A percentile compares a stretch with the other conserved stretches of the same genome.
These are phyloP conservation scores for Geosmithia morbida DNA, from an alignment of 2,329 filamentous ascomycete genomes.

Conservation along the genomic window DNA sequence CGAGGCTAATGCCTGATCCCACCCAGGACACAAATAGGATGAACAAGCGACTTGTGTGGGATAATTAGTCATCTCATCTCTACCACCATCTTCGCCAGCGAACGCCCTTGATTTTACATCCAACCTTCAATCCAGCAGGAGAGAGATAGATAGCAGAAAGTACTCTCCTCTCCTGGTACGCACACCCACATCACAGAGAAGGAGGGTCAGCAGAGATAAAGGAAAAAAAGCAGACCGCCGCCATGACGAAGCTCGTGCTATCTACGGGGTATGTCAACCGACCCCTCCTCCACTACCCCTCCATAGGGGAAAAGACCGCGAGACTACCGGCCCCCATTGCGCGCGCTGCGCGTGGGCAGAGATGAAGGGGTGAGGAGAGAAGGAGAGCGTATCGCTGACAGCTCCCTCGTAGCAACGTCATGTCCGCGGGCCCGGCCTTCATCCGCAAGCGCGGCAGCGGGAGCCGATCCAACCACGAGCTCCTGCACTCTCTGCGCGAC, in stretches of 20 bases:
- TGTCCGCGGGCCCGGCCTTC: slow-evolving; percentile 70
- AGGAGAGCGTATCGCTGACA: background rate
- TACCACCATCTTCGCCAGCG: background rate
- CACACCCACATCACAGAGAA: background rate
- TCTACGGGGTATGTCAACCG: slow-evolving; percentile 60
- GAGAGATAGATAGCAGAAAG: background rate
- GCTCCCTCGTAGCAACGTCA: slow-evolving; percentile 50
- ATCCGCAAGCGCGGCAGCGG: slow-evolving; percentile 58
- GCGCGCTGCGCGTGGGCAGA: too few relatives aligned
- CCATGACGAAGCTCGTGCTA: slow-evolving; percentile 65
- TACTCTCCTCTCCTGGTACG: too few relatives aligned
- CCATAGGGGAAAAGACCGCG: too few relatives aligned
- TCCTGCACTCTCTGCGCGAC: slow-evolving; percentile 73
- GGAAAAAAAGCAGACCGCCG: slow-evolving; percentile 5
- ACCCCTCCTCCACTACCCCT: slow-evolving; percentile 2
- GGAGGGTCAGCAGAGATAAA: background rate
- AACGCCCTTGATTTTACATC: background rate
- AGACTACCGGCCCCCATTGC: background rate
- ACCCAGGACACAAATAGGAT: too few relatives aligned
- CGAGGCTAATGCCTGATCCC: too few relatives aligned
- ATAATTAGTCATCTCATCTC: background rate
- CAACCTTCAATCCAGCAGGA: background rate
- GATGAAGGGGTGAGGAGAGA: background rate
- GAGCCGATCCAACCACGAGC: slow-evolving; percentile 82
- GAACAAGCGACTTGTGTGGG: too few relatives aligned